Evolutionary conservation across 2,329 filamentous ascomycete genomes (phyloP).

Genomic region (Proliferodiscus dingleyae): DNA sequence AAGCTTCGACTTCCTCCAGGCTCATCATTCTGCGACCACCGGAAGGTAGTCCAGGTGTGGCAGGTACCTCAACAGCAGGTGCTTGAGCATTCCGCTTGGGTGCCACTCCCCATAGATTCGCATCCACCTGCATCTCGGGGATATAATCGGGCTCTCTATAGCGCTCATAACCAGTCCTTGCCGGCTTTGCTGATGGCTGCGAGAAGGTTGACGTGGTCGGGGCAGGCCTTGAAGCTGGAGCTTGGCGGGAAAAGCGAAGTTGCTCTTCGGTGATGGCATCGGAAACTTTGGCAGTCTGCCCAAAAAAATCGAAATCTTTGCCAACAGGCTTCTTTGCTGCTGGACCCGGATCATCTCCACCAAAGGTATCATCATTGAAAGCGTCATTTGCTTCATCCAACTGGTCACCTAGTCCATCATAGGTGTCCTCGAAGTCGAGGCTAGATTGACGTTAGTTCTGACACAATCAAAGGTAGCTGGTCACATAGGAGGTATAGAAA

Average conservation of each 20-base stretch:
- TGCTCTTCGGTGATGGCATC: constrained; percentile 89
- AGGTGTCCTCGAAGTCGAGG: constrained; percentile 93
- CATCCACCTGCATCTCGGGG: constrained; percentile 86
- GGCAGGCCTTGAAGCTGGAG: constrained; percentile 50
- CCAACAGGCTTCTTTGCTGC: constrained; percentile 54
- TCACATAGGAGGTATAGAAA: background rate
- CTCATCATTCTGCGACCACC: constrained; percentile 79
- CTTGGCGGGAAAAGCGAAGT: constrained; percentile 72
- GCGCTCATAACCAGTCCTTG: constrained; percentile 82
- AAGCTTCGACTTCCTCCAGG: constrained; percentile 92
- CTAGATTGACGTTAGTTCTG: constrained; percentile 34
- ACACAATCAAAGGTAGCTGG: background rate
- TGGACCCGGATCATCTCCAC: constrained; percentile 42
- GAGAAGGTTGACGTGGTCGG: constrained; percentile 36
- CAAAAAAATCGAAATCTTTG: constrained; percentile 97
- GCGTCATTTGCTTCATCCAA: constrained; percentile 89
- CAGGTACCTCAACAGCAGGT: constrained; percentile 22
- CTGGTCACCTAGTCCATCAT: constrained; percentile 87
- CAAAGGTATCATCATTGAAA: constrained; percentile 97
- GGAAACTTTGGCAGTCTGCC: constrained; percentile 81
- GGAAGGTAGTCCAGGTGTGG: constrained; percentile 32
- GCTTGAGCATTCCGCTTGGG: constrained; percentile 48
- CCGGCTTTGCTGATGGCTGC: constrained; percentile 51
- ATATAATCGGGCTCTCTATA: constrained; percentile 81
- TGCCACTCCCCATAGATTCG: constrained; percentile 83